Evolutionary conservation across 2,329 filamentous ascomycete species (phyloP).

Genomic region (Venturia nashicola): DNA sequence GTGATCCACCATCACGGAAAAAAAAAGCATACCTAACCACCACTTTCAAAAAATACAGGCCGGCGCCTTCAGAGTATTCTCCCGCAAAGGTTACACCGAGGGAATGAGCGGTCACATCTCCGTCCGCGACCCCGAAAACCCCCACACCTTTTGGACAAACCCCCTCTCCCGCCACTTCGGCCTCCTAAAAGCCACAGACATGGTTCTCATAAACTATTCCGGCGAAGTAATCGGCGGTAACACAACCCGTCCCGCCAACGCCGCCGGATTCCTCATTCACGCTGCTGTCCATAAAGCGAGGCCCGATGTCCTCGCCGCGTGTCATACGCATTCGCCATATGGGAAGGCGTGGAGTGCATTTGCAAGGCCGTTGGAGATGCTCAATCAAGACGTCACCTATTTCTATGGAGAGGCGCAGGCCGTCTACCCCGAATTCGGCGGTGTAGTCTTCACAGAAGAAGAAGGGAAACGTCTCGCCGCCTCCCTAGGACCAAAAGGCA

Average conservation of each 20-base stretch:
- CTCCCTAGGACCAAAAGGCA: constrained; percentile 49
- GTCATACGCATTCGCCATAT: constrained; percentile 54
- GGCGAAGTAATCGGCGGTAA: constrained; percentile 56
- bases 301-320: constrained; percentile 52
- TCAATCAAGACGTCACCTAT: constrained; percentile 55
- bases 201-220: constrained; percentile 52
- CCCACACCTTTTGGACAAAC: constrained; percentile 57
- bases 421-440: constrained; percentile 53
- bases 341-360: constrained; percentile 60
- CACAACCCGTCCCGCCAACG: constrained; percentile 47
- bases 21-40: no score
- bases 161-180: constrained; percentile 51
- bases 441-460: constrained; percentile 48
- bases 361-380: constrained; percentile 53
- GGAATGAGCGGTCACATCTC: constrained; percentile 59
- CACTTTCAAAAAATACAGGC: constrained; percentile 22
- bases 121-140: constrained; percentile 52
- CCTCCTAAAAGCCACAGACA: constrained; percentile 50
- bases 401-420: constrained; percentile 51
- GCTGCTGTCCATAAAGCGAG: constrained; percentile 54
- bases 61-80: constrained; percentile 53
- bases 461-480: constrained; percentile 53
- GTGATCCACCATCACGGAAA: not conserved
- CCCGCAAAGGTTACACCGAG: constrained; percentile 53
- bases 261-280: constrained; percentile 60